Percentiles rank a stretch among this genome's conserved stretches.
phyloP scores from a whole-genome alignment of 306 rosid species.

The Trichosanthes truncata region DNA sequence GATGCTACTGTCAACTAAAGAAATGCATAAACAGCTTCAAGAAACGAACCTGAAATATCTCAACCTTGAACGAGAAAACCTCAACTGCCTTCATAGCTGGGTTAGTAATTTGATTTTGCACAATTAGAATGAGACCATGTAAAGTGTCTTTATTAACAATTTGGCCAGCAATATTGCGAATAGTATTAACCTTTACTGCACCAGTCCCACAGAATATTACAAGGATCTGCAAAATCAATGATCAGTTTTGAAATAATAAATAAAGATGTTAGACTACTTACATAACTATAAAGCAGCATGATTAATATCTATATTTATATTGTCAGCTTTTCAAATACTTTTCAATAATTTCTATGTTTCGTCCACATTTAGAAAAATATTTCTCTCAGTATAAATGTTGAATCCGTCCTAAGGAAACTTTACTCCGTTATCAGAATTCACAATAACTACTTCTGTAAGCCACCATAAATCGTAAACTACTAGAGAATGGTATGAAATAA shows the following conservation, averaged over 20 bases:
- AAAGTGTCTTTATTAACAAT: slow-evolving; percentile 54
- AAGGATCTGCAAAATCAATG: slow-evolving; percentile 41
- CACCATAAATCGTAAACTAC: not conserved
- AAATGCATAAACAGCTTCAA: not conserved
- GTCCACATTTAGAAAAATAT: not conserved
- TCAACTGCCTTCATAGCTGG: slow-evolving; percentile 68
- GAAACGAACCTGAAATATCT: slow-evolving; percentile 76
- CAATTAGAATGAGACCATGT: slow-evolving; percentile 53
- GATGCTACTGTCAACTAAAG: not conserved
- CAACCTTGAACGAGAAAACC: slow-evolving; percentile 51
- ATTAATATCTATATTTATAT: not conserved
- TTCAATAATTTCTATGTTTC: not conserved
- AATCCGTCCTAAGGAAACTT: not conserved
- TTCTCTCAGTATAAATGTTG: not conserved
- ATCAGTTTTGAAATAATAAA: no score
- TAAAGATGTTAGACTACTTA: not conserved
- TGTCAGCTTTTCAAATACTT: not conserved
- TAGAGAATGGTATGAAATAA: not conserved
- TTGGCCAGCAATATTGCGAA: slow-evolving; percentile 48
- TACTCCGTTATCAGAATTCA: not conserved
- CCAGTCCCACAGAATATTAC: slow-evolving; percentile 55
- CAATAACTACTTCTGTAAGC: not conserved
- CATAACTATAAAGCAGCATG: not conserved
- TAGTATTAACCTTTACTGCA: slow-evolving; percentile 42
- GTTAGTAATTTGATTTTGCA: slow-evolving; percentile 52